Percentiles rank a stretch among this genome's conserved stretches.
phyloP scores from a whole-genome alignment of 176 grass and related monocot genomes.

The Oryza longistaminata region DNA sequence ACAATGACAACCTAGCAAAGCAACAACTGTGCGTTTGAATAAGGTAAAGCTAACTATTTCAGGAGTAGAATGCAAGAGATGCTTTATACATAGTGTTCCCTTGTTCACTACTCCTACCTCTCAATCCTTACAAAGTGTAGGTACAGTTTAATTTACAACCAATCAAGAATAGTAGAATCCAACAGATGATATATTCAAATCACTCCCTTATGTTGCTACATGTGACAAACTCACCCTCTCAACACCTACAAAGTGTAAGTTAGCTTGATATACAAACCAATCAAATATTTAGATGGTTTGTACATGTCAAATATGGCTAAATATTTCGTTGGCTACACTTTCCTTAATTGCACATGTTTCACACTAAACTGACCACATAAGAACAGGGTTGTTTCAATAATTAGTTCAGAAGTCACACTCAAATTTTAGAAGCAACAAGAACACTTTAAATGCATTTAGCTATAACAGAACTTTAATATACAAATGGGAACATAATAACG shows the following conservation, averaged over 20 bases:
- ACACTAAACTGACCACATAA: background rate
- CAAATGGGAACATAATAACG: slow-evolving; percentile 9
- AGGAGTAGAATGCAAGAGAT: background rate
- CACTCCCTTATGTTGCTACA: background rate
- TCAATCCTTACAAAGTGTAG: background rate
- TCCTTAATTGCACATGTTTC: slow-evolving; percentile 3
- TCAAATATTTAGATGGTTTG: background rate
- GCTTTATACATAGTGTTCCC: background rate
- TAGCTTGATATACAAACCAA: slow-evolving; percentile 6
- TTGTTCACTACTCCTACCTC: background rate
- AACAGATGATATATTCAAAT: slow-evolving; percentile 1
- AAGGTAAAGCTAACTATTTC: background rate
- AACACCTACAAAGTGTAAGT: background rate
- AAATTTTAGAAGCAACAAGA: background rate
- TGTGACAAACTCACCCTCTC: background rate
- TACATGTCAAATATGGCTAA: background rate
- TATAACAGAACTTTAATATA: slow-evolving; percentile 1
- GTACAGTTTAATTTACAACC: background rate
- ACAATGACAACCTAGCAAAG: background rate
- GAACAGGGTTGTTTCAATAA: background rate
- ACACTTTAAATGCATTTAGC: background rate
- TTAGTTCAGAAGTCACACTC: background rate
- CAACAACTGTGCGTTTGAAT: background rate
- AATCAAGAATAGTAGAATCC: slow-evolving; percentile 15
- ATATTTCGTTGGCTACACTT: background rate